Conservation (phyloP, 1,284 basidiomycete species). For the Melampsora abietis-canadensis region DNA sequence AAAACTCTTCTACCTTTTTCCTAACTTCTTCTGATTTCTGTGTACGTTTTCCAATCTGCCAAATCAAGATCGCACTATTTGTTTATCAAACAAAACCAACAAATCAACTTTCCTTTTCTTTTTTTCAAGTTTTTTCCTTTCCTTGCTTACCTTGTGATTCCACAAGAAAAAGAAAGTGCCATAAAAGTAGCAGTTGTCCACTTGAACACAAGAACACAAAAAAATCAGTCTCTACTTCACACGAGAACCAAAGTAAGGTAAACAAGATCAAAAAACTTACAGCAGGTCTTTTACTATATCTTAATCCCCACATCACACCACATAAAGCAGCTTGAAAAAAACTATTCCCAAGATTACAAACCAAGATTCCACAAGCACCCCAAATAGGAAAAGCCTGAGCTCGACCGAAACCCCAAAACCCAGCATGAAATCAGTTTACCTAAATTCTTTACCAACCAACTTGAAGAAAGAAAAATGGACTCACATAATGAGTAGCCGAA, state of each 20-base stretch:
- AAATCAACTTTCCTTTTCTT: background rate
- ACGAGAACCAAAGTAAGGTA: no score
- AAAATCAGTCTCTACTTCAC: background rate
- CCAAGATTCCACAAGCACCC: constrained; percentile 15
- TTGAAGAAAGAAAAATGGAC: background rate
- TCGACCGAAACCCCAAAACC: background rate
- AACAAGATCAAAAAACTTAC: background rate
- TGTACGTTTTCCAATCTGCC: constrained; percentile 17
- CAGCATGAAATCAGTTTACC: background rate
- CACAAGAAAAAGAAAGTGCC: constrained; percentile 29
- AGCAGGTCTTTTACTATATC: constrained; percentile 23
- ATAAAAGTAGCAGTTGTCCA: constrained; percentile 41
- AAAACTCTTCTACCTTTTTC: background rate
- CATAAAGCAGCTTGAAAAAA: constrained; percentile 43
- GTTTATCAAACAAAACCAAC: background rate
- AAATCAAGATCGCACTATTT: constrained; percentile 20
- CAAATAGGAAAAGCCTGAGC: constrained; percentile 35
- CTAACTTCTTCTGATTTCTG: constrained; percentile 14
- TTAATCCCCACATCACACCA: constrained; percentile 43
- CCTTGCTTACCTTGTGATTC: constrained; percentile 15
- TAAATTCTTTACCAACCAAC: background rate
- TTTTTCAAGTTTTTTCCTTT: background rate
- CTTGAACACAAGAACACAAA: background rate
- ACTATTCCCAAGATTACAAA: constrained; percentile 34
- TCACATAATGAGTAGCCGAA: constrained; percentile 38